Conservation (phyloP, 1,284 basidiomycete genomes). For the Phellinidium pouzarii region DNA sequence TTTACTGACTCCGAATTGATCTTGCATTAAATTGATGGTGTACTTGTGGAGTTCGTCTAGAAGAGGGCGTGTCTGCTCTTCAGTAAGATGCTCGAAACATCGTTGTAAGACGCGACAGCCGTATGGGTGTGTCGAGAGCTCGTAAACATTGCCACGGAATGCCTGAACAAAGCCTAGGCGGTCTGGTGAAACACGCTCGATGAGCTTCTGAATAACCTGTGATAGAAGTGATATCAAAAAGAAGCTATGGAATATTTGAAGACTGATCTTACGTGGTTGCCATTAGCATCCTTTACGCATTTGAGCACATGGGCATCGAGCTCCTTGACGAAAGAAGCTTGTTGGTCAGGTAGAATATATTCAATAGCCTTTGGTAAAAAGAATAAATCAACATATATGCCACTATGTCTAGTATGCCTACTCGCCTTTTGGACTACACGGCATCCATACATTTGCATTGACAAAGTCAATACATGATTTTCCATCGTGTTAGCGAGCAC, state of each 20-base stretch:
- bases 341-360: slow-evolving; percentile 71
- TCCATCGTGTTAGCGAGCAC: slow-evolving; percentile 74
- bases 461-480: slow-evolving; percentile 71
- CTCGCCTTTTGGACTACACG: slow-evolving; percentile 81
- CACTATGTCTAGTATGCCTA: slow-evolving; percentile 1
- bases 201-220: slow-evolving; percentile 76
- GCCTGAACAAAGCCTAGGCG: slow-evolving; percentile 71
- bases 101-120: slow-evolving; percentile 95
- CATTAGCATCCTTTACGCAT: slow-evolving; percentile 91
- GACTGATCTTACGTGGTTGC: slow-evolving; percentile 74
- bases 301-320: slow-evolving; percentile 77
- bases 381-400: slow-evolving; percentile 5
- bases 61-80: slow-evolving; percentile 62
- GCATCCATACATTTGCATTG: slow-evolving; percentile 95
- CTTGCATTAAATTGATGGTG: slow-evolving; percentile 68
- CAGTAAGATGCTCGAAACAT: slow-evolving; percentile 81
- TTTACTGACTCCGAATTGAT: slow-evolving; percentile 77
- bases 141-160: slow-evolving; percentile 81
- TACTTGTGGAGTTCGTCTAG: slow-evolving; percentile 82
- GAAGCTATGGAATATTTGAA: not conserved
- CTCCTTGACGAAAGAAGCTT: slow-evolving; percentile 70
- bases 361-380: slow-evolving; percentile 69
- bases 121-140: slow-evolving; percentile 86
- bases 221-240: not conserved
- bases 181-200: slow-evolving; percentile 74